Evolutionary conservation across 2,329 filamentous ascomycete genomes (phyloP).

Genomic region (Metarhizium sp.): DNA sequence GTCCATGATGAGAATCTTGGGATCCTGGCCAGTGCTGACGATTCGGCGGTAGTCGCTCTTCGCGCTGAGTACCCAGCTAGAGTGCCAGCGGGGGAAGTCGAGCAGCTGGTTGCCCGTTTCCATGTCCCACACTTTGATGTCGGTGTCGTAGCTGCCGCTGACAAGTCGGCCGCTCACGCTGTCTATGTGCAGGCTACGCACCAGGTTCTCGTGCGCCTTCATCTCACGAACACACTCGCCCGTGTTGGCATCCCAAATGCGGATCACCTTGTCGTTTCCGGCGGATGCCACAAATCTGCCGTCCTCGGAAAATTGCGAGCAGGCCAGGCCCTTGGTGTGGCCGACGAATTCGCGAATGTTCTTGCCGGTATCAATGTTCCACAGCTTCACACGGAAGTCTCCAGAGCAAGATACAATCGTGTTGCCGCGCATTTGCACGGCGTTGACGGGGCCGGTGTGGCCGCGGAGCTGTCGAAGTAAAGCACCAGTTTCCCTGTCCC

Average conservation of each 20-base stretch:
- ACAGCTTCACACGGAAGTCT: slow-evolving; percentile 87
- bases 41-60: slow-evolving; percentile 94
- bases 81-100: slow-evolving; percentile 89
- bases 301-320: slow-evolving; percentile 92
- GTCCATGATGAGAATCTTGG: slow-evolving; percentile 86
- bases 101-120: slow-evolving; percentile 68
- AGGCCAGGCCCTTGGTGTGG: slow-evolving; percentile 88
- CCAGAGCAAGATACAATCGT: slow-evolving; percentile 89
- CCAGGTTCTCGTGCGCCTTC: slow-evolving; percentile 73
- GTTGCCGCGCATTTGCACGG: slow-evolving; percentile 88
- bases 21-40: slow-evolving; percentile 89
- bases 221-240: slow-evolving; percentile 76
- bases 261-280: slow-evolving; percentile 91
- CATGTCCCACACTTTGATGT: slow-evolving; percentile 91
- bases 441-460: slow-evolving; percentile 88
- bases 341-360: slow-evolving; percentile 85
- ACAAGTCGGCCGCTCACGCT: slow-evolving; percentile 76
- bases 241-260: slow-evolving; percentile 90
- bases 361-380: slow-evolving; percentile 84
- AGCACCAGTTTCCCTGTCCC: slow-evolving; percentile 73
- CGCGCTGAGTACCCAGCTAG: slow-evolving; percentile 91
- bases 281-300: slow-evolving; percentile 89
- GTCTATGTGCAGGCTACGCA: slow-evolving; percentile 86
- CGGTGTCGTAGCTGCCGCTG: slow-evolving; percentile 89
- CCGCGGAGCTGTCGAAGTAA: slow-evolving; percentile 73